Base-by-base conservation (phyloP, 139 green algal species). In the Chlorella vulgaris region DNA sequence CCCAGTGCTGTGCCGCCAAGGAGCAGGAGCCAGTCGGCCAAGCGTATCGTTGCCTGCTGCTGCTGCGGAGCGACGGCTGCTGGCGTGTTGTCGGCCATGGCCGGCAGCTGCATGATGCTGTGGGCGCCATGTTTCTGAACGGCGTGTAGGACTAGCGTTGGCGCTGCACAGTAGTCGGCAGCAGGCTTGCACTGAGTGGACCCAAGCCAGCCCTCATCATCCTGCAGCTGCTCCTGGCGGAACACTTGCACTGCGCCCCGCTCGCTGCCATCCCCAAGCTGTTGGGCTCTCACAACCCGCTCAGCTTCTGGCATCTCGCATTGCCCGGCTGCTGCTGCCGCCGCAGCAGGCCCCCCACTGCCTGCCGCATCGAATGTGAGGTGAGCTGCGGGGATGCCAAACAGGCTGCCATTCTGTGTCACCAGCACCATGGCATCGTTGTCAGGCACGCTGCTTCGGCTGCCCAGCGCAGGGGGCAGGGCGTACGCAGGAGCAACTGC, bases 301-400 rank as follows among this genome's bases (percentile, higher is more conserved):
- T 78, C 71, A 22, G 33, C 60, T 24, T 15, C n/a, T 10, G 74
- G 74, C 55, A 43, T 29, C 39, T 60, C 28, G n/a, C 74, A 80
- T 58, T 80, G 74, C 5, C 28, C 58, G 19, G 28, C 39, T 28
- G 28, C 73, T 19, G 36, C 36, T 7, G 39, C 39, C 15, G 26
- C 2, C 10, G 38, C 74, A 3, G 26, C 36, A 15, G 35, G 38
- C 7, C n/a, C 39, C 38, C 55, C 39, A 4, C 38, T n/a, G 43
- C 51, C 6, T 8, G 58, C 38, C 38, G 40, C 55, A 29, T 62
- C 78, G 71, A 78, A 84, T 0, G 78, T 84, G 38, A 78, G 24
- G 60, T 89, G 83, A 39, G 91, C 84, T 39, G 88, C 85, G 42
- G 90, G 90, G 62, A 96, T 58, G 28, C 84, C 92, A 66, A 92